Percentiles rank a stretch among this genome's conserved stretches.
Evolutionary conservation across 768 basidiomycete species (phyloP).

Genomic region (Paxillus rubicundulus): DNA sequence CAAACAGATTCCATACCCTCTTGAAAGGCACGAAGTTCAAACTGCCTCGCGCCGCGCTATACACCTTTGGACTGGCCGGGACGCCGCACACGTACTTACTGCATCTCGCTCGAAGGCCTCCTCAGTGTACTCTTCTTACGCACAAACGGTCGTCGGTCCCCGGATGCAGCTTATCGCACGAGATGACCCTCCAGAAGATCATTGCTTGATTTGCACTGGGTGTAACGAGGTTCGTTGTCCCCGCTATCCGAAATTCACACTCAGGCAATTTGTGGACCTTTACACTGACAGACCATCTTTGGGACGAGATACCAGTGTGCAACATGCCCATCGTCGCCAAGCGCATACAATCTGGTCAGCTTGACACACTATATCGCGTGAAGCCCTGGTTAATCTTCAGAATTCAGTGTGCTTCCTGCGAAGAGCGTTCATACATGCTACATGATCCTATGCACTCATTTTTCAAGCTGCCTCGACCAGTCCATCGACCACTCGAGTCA

Average conservation of each 20-base stretch:
- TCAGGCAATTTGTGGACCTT: neutral
- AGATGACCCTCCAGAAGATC: slow-evolving; percentile 41
- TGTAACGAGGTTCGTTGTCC: slow-evolving; percentile 51
- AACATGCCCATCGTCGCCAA: slow-evolving; percentile 76
- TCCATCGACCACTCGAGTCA: slow-evolving; percentile 58
- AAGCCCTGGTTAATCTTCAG: neutral
- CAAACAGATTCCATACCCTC: slow-evolving; percentile 78
- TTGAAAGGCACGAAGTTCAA: slow-evolving; percentile 71
- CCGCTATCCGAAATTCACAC: neutral
- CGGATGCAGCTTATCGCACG: slow-evolving; percentile 34
- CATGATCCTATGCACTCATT: slow-evolving; percentile 88
- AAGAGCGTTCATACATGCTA: slow-evolving; percentile 68
- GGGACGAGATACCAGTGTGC: slow-evolving; percentile 89
- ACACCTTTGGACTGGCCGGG: slow-evolving; percentile 72
- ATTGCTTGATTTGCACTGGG: slow-evolving; percentile 58
- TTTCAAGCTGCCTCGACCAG: slow-evolving; percentile 81
- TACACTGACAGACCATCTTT: slow-evolving; percentile 54
- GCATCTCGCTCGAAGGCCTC: slow-evolving; percentile 49
- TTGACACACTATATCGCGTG: neutral
- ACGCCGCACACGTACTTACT: slow-evolving; percentile 60
- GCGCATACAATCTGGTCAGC: slow-evolving; percentile 68
- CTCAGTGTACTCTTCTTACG: slow-evolving; percentile 61
- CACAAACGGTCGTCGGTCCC: slow-evolving; percentile 64
- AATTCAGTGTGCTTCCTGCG: slow-evolving; percentile 75
- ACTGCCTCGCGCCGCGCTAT: slow-evolving; percentile 73